Evolutionary conservation across 1,284 basidiomycete genomes (phyloP), one percentile per base, ranked within the genome.

Genomic region (Mrakiaceae sp.): DNA sequence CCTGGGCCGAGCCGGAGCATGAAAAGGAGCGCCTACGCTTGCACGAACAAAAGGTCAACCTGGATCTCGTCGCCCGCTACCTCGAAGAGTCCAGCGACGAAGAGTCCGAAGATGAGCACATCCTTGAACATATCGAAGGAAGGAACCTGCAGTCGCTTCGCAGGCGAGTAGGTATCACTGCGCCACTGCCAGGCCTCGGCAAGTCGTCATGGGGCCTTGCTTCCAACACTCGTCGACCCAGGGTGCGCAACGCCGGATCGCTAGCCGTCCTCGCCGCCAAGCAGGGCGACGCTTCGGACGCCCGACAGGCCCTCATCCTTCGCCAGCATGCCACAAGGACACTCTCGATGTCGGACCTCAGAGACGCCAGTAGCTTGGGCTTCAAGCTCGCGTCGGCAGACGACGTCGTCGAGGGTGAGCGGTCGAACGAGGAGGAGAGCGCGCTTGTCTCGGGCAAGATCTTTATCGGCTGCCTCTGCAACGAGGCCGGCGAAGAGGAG

Each of bases 1-100:
- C 87, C 14, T 90, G 87, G 87, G 79, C 80, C 60, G 71, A 84
- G 68, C 78, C 84, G 61, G 76, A 75, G 16, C 79, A 82, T 68
- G 81, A 85, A 72, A 78, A 81, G 51, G 75, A 12, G n/a, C 44
- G 64, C 59, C 47, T 54, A 3, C 40, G 27, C 48, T 50, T 63
- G 16, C 60, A 57, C 44, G 51, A 55, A 39, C 53, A 62, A 9
- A 60, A 58, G 53, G 64, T 53, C 4, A 50, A 57, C 3, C 42
- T 69, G 14, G 57, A 55, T 7, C 51, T 48, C 11, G 62, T 70
- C 51, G 60, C 66, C 51, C 60, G 61, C 5, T 69, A 68, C 50
- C 66, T 70, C 49, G 67, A 68, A n/a, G 61, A 65, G 39, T 46
- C 63, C 12, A 64, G 64, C 55, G 12, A 82, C 66, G 44, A 75